Evolutionary conservation across 768 basidiomycete genomes (phyloP), one percentile per base, ranked within the genome.

Genomic region (Podaxis carcinomalis): DNA sequence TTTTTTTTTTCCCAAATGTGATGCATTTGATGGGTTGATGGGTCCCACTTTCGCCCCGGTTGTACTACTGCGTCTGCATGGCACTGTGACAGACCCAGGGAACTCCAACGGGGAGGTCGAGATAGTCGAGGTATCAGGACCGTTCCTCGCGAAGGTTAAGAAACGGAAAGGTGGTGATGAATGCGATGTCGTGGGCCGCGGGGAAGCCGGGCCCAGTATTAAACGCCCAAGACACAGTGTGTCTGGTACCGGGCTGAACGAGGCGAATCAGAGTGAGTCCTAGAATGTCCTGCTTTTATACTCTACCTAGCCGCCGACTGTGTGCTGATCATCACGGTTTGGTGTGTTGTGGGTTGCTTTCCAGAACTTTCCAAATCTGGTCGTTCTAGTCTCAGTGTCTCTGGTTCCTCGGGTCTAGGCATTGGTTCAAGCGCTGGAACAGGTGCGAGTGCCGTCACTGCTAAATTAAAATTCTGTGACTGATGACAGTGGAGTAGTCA

Each of bases 211-310:
- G 21, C n/a, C 44, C 1, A 61, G 44, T 10, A 54, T 21, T 14
- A 61, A 61, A 23, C 52, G 53, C 28, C 28, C 52, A 10, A 54
- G 59, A 11, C 59, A 55, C 23, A 47, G 46, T 19, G 27, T 36
- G 13, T 46, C 51, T 19, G 28, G 42, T 6, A 10, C 36, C n/a
- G 35, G 21, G 44, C 6, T 50, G 27, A 50, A 11, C 27, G 46
- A 32, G n/a, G 9, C 13, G 51, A 44, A 16, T n/a, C 5, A 47
- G 28, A 40, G 57, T 59, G 39, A 32, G 57, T 59, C 19, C 28
- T 19, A 44, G 42, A 44, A 6, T 44, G 5, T 27, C 16, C 27
- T 25, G n/a, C 11, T 47, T 49, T 23, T 23, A 49, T 49, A 49
- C 21, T 47, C 46, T n/a, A 23, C 46, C 10, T 5, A 21, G 25